Percentiles rank a stretch among this genome's conserved stretches.
Evolutionary conservation across 345 rosid genomes (phyloP).

Genomic region (Rubroshorea leprosula): DNA sequence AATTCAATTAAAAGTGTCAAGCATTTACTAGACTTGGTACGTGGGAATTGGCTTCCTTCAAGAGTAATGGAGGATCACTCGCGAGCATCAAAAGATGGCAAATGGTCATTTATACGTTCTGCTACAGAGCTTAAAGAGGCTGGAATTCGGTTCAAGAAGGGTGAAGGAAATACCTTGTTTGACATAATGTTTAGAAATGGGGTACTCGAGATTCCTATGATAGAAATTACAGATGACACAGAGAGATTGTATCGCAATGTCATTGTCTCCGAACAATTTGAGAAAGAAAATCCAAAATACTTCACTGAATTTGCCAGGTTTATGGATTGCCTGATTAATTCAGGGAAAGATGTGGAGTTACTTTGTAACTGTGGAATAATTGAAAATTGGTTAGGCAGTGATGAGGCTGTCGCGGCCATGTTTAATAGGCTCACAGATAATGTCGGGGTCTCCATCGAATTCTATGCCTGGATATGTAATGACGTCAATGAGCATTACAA

Average conservation of each 20-base stretch:
- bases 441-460: too few relatives aligned
- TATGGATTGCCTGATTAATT: background rate
- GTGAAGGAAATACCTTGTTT: background rate
- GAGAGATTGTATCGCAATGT: background rate
- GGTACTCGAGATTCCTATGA: background rate
- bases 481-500: too few relatives aligned
- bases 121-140: constrained; percentile 19
- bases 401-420: background rate
- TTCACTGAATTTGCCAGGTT: background rate
- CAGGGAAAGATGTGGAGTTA: background rate
- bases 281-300: background rate
- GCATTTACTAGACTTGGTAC: constrained; percentile 1
- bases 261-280: background rate
- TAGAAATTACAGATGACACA: background rate
- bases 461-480: too few relatives aligned
- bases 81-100: background rate
- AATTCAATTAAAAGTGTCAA: background rate
- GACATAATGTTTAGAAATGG: background rate
- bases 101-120: too few relatives aligned
- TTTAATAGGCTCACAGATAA: background rate
- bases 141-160: constrained; percentile 17
- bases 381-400: background rate
- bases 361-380: background rate
- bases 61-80: background rate
- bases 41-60: background rate